A percentile compares a stretch with the other conserved stretches of the same genome.
Evolutionary conservation across 2,329 filamentous ascomycete genomes (phyloP).

Genomic region (Graphilbum ipis-grandicollis): DNA sequence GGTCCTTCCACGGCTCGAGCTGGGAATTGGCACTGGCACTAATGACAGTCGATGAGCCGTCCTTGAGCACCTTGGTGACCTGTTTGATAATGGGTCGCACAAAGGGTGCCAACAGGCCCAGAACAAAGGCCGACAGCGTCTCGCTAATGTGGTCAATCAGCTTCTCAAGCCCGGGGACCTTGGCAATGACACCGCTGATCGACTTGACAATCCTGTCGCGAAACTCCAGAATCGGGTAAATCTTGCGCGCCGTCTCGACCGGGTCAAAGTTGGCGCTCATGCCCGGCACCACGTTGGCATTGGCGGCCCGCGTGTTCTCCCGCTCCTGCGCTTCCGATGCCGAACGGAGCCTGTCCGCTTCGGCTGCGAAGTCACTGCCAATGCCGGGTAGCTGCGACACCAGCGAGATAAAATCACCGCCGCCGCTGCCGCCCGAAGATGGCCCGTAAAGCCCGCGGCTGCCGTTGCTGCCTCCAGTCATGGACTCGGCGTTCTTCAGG

Average conservation of each 20-base stretch:
- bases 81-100: constrained; percentile 80
- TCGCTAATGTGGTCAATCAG: constrained; percentile 91
- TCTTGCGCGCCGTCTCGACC: constrained; percentile 57
- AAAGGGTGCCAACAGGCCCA: constrained; percentile 82
- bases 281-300: constrained; percentile 47
- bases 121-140: constrained; percentile 77
- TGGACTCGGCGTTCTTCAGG: constrained; percentile 48
- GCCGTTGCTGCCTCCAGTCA: constrained; percentile 14
- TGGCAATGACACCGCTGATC: constrained; percentile 72
- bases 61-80: constrained; percentile 70
- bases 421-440: constrained; percentile 19
- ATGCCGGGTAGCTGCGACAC: constrained; percentile 58
- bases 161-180: constrained; percentile 77
- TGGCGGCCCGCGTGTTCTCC: constrained; percentile 30
- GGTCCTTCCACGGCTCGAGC: constrained; percentile 65
- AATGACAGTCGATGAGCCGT: constrained; percentile 60
- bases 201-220: constrained; percentile 83
- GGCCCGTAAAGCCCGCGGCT: constrained; percentile 18
- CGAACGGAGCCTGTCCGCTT: constrained; percentile 46
- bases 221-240: constrained; percentile 90
- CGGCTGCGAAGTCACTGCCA: constrained; percentile 46
- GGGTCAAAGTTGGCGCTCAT: constrained; percentile 65
- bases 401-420: constrained; percentile 49
- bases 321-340: constrained; percentile 46
- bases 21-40: constrained; percentile 55